Evolutionary conservation across 1,139 yeast genomes (phyloP), one percentile per base, ranked within the genome.

Genomic region (Blastobotrys aristatus): DNA sequence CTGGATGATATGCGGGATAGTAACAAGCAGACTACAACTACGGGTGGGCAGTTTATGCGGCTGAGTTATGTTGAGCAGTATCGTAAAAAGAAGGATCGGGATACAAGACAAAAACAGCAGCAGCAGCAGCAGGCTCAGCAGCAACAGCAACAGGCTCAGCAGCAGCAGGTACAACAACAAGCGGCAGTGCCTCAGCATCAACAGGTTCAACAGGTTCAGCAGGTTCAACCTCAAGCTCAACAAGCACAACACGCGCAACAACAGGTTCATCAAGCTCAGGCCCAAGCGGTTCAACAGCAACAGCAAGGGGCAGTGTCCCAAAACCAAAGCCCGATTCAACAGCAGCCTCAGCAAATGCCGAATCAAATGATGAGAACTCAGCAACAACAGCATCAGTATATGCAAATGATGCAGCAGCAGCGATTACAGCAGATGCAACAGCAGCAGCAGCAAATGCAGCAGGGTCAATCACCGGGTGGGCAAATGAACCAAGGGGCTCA

Each of bases 21-120:
- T n/a, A 34, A 34, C 18, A 46, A 44, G n/a, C 40, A 49, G 11
- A 53, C 52, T 3, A 49, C 64, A 4, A 49, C 56, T 6, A 48
- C 57, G 13, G 57, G 60, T 6, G 69, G 68, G 33, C 74, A 71
- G 55, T 69, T 71, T 53, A 59, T 68, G 62, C 61, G 74, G 11
- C 59, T 70, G 38, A 67, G 71, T 44, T 69, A 69, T 50, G 66
- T 71, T 47, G 74, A 70, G 53, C 69, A 67, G 50, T 50, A 64
- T 40, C 61, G 69, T 6, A 63, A 62, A 56, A 69, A 69, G 57
- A 60, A 65, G 37, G 67, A 65, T 47, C 57, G 63, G 26, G 31
- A 41, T 5, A 50, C 34, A 36, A 46, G 24, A 24, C 55, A 52
- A 42, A 62, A 56, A 46, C 52, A 52, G 10, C 53, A 41, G 14